These are phyloP conservation scores for Aureobasidium namibiae DNA, from an alignment of 2,329 filamentous ascomycete genomes.

Conservation along the genomic window DNA sequence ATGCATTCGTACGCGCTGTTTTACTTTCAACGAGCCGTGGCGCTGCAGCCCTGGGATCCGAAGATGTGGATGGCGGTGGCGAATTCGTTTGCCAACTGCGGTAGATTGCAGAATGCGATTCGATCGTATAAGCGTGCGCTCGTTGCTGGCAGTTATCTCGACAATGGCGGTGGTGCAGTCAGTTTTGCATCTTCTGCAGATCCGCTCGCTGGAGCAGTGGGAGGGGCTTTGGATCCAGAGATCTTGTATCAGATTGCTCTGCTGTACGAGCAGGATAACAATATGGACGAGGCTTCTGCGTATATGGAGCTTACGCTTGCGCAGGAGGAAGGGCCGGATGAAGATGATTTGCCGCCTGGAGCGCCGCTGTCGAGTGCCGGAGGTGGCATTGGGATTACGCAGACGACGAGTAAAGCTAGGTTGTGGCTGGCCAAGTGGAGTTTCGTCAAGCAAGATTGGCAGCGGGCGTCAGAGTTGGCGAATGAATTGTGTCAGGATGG, in stretches of 20 bases:
- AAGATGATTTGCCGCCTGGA: constrained; percentile 24
- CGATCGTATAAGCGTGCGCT: constrained; percentile 90
- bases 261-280: constrained; percentile 75
- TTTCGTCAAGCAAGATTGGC: constrained; percentile 66
- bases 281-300: constrained; percentile 70
- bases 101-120: constrained; percentile 79
- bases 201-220: constrained; percentile 38
- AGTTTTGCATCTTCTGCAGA: constrained; percentile 41
- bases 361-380: constrained; percentile 24
- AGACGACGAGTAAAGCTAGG: constrained; percentile 82
- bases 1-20: constrained; percentile 97
- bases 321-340: constrained; percentile 68
- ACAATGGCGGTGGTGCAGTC: constrained; percentile 48
- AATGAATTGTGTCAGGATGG: constrained; percentile 93
- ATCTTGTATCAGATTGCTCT: constrained; percentile 81
- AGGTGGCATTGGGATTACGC: constrained; percentile 71
- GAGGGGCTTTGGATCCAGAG: constrained; percentile 71
- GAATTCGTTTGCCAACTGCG: constrained; percentile 84
- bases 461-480: constrained; percentile 68
- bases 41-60: constrained; percentile 86
- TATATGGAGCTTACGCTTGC: constrained; percentile 96
- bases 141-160: constrained; percentile 79
- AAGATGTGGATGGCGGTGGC: constrained; percentile 99
- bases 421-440: constrained; percentile 87
- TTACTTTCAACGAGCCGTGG: constrained; percentile 94